A percentile compares a stretch with the other conserved stretches of the same genome.
Evolutionary conservation across 2,329 filamentous ascomycete genomes (phyloP).

Genomic region (Nigrospora osmanthi): DNA sequence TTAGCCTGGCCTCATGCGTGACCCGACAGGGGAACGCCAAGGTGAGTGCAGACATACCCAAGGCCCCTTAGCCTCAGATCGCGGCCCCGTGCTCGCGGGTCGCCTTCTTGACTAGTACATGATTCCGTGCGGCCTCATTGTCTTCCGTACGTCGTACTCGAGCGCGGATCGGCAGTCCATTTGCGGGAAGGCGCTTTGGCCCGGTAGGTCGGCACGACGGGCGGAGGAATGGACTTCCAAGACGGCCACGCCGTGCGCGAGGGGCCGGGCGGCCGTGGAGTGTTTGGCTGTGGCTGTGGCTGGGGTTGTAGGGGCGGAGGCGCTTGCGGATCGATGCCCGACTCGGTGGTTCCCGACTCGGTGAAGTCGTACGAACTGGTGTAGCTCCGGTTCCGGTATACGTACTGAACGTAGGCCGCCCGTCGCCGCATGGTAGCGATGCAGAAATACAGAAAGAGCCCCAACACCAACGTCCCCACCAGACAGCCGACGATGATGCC

Average conservation of each 20-base stretch:
- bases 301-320: not conserved
- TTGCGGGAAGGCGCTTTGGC: conserved; percentile 1
- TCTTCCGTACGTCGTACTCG: not conserved
- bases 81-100: no score
- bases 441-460: conserved; percentile 13
- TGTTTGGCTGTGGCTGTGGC: not conserved
- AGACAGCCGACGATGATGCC: conserved; percentile 19
- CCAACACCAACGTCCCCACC: conserved; percentile 13
- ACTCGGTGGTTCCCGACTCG: no score
- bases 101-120: no score
- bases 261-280: not conserved
- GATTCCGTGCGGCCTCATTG: no score
- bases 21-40: no score
- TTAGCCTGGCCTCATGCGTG: no score
- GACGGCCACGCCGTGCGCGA: conserved; percentile 7
- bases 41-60: no score
- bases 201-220: conserved; percentile 10
- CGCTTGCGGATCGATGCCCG: no score
- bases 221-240: conserved; percentile 17
- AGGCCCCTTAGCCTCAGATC: no score
- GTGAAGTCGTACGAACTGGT: not conserved
- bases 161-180: conserved; percentile 5
- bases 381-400: conserved; percentile 5
- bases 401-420: conserved; percentile 2
- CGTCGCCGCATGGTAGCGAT: conserved; percentile 9